A percentile compares a stretch with the other conserved stretches of the same genome.
Conservation (phyloP, 148 eudicot species). For the Agrostemma githago region DNA sequence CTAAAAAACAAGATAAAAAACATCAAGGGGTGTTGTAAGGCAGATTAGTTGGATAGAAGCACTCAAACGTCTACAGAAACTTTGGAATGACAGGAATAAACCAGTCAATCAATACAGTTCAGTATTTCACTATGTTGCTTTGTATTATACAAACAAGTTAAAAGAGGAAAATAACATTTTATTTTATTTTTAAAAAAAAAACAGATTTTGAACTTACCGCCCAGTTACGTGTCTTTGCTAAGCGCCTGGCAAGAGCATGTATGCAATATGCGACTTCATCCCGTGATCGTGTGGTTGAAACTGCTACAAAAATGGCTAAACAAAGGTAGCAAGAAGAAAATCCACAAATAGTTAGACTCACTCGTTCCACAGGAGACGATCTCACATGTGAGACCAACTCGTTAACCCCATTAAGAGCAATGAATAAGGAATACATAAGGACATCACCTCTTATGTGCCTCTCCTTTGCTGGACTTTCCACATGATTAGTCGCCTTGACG, state of each 20-base stretch:
- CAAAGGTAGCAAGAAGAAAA: slow-evolving; percentile 6
- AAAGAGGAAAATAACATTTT: background rate
- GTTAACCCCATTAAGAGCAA: background rate
- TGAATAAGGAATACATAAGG: background rate
- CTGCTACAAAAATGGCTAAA: slow-evolving; percentile 81
- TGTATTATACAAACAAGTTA: background rate
- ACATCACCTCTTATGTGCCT: slow-evolving; percentile 66
- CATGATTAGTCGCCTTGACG: slow-evolving; percentile 93
- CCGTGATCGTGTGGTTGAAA: slow-evolving; percentile 82
- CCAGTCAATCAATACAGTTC: background rate
- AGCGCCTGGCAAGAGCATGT: slow-evolving; percentile 85
- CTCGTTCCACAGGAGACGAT: slow-evolving; percentile 2
- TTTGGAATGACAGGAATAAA: background rate
- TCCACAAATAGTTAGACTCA: slow-evolving; percentile 17
- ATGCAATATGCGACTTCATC: slow-evolving; percentile 96
- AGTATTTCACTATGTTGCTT: background rate
- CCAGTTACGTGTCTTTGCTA: slow-evolving; percentile 94
- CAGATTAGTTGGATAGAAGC: background rate
- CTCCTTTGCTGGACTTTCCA: slow-evolving; percentile 87
- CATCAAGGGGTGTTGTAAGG: background rate
- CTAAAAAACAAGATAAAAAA: slow-evolving; percentile 29
- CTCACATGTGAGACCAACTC: background rate
- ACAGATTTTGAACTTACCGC: slow-evolving; percentile 52
- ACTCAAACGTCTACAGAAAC: background rate
- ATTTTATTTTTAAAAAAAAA: too few species aligned